A percentile compares a stretch with the other conserved stretches of the same genome.
phyloP scores from a whole-genome alignment of 2,329 filamentous ascomycete genomes.

The Talaromyces funiculosus region DNA sequence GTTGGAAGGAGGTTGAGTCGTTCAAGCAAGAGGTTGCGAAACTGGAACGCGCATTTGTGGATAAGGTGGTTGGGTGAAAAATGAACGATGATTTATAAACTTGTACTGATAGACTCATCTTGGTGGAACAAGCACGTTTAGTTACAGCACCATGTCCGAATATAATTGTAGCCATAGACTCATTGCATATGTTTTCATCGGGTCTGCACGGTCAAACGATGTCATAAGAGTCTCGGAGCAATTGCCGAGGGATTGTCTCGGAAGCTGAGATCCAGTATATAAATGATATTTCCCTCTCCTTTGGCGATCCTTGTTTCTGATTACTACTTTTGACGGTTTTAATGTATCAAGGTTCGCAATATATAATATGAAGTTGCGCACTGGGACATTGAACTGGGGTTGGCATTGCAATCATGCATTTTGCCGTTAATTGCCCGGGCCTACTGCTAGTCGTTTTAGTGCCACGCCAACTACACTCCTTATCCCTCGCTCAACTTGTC shows the following conservation, averaged over 20 bases:
- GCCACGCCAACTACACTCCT: neutral
- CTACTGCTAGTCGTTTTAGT: neutral
- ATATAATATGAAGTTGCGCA: neutral
- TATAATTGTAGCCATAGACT: conserved; percentile 14
- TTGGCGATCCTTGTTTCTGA: neutral
- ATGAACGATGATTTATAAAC: neutral
- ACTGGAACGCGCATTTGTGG: conserved; percentile 82
- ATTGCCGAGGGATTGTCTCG: neutral
- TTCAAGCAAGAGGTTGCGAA: conserved; percentile 86
- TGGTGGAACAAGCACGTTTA: conserved; percentile 1
- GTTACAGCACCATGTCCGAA: conserved; percentile 5
- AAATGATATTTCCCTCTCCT: neutral
- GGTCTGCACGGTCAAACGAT: neutral
- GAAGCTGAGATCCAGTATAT: neutral
- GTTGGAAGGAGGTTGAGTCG: conserved; percentile 84
- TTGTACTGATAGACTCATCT: conserved; percentile 4
- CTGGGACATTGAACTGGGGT: neutral
- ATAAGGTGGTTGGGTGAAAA: conserved; percentile 57
- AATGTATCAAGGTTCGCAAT: neutral
- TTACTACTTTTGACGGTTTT: neutral
- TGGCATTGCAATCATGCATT: neutral
- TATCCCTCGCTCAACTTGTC: neutral
- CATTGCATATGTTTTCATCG: neutral
- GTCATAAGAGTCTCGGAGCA: neutral
- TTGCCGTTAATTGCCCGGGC: conserved; percentile 9